Conservation (phyloP, 75 land plant species). For the Cryptomeria japonica region DNA sequence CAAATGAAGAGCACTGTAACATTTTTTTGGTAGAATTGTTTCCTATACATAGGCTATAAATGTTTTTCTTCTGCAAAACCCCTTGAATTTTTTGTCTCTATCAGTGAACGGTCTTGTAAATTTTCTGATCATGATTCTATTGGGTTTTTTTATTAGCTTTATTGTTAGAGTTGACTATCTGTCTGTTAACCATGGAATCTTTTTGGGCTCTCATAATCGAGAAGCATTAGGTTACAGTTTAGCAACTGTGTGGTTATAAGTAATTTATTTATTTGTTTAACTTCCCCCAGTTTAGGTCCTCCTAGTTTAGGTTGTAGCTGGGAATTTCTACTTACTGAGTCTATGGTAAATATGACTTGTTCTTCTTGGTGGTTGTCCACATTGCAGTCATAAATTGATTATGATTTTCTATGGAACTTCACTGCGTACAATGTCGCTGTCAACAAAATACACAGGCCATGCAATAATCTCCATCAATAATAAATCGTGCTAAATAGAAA, state of each 20-base stretch:
- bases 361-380: background rate
- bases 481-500: background rate
- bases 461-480: background rate
- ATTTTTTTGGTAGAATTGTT: background rate
- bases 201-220: background rate
- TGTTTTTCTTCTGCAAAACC: background rate
- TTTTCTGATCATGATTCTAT: background rate
- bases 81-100: background rate
- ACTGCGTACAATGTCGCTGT: background rate
- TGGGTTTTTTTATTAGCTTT: background rate
- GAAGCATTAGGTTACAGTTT: background rate
- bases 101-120: background rate
- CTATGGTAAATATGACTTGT: background rate
- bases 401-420: background rate
- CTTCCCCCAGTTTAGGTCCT: no score
- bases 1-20: background rate
- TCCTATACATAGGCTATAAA: background rate
- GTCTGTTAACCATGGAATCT: background rate
- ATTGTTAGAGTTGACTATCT: background rate
- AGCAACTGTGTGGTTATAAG: background rate
- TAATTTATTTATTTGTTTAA: background rate
- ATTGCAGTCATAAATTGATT: background rate
- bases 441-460: background rate
- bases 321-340: no score
- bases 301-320: background rate